Percentiles rank a stretch among this genome's conserved stretches.
Conservation (phyloP, 257 asterid species). For the Thymus quinquecostatus region DNA sequence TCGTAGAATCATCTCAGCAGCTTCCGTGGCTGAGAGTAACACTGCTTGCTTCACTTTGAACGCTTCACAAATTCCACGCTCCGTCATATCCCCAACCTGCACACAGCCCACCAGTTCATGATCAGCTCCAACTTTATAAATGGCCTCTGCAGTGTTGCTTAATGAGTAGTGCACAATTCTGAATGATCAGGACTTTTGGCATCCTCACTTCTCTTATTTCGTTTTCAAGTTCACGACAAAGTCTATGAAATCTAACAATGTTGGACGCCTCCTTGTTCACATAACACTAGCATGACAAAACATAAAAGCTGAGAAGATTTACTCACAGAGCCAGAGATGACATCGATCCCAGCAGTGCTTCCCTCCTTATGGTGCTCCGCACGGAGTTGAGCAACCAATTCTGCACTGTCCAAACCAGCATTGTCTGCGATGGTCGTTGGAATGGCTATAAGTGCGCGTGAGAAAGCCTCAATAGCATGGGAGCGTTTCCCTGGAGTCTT, state of each 20-base stretch:
- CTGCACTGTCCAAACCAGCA: slow-evolving; percentile 92
- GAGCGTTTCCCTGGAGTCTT: slow-evolving; percentile 90
- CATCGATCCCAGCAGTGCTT: slow-evolving; percentile 81
- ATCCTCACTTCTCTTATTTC: not conserved
- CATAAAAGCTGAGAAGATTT: not conserved
- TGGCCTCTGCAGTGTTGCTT: not conserved
- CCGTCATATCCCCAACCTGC: slow-evolving; percentile 87
- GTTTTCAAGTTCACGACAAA: not conserved
- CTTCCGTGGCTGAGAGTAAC: slow-evolving; percentile 88
- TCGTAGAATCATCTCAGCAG: slow-evolving; percentile 87
- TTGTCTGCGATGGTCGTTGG: slow-evolving; percentile 92
- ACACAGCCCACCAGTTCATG: not conserved
- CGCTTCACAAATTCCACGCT: slow-evolving; percentile 75
- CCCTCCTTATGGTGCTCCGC: slow-evolving; percentile 90
- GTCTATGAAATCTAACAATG: not conserved
- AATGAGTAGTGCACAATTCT: too few relatives aligned
- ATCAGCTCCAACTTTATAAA: not conserved
- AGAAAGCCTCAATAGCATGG: slow-evolving; percentile 90
- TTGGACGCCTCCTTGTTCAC: too few relatives aligned
- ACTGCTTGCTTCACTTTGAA: slow-evolving; percentile 94
- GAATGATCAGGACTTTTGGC: too few relatives aligned
- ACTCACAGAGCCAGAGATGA: slow-evolving; percentile 87
- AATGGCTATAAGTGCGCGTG: slow-evolving; percentile 80
- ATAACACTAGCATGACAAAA: too few relatives aligned
- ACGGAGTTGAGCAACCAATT: slow-evolving; percentile 83